Conservation (phyloP, 306 rosid species). For the Quercus rubra region DNA sequence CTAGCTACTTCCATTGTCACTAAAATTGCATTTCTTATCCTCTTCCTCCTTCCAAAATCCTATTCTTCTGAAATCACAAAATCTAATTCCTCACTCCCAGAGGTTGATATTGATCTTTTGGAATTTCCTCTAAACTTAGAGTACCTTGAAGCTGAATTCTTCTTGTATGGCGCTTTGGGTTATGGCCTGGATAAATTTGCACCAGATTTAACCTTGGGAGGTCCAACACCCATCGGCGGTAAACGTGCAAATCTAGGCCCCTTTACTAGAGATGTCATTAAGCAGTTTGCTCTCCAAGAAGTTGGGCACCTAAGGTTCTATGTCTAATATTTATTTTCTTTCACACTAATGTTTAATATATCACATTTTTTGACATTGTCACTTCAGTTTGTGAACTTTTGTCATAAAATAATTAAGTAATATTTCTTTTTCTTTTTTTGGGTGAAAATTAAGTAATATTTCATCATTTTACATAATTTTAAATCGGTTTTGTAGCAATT, state of each 20-base stretch:
- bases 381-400: too few species aligned
- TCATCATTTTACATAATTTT: too few species aligned
- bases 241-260: constrained; percentile 30
- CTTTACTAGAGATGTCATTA: constrained; percentile 33
- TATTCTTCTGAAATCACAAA: too few species aligned
- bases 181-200: background rate
- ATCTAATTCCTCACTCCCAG: background rate
- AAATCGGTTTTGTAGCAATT: too few species aligned
- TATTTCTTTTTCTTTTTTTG: too few species aligned
- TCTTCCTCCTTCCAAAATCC: too few species aligned
- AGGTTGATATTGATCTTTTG: background rate
- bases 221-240: constrained; percentile 62
- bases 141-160: background rate
- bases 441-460: too few species aligned
- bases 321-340: background rate
- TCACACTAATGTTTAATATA: too few species aligned
- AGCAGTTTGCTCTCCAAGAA: constrained; percentile 66
- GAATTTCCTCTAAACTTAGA: background rate
- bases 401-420: too few species aligned
- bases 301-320: constrained; percentile 68
- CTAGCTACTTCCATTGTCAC: too few species aligned
- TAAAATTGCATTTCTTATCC: too few species aligned
- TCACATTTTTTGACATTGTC: too few species aligned
- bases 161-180: background rate
- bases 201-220: constrained; percentile 19